phyloP scores from a whole-genome alignment of 208 protist species.

The Trypanosoma melophagium region DNA sequence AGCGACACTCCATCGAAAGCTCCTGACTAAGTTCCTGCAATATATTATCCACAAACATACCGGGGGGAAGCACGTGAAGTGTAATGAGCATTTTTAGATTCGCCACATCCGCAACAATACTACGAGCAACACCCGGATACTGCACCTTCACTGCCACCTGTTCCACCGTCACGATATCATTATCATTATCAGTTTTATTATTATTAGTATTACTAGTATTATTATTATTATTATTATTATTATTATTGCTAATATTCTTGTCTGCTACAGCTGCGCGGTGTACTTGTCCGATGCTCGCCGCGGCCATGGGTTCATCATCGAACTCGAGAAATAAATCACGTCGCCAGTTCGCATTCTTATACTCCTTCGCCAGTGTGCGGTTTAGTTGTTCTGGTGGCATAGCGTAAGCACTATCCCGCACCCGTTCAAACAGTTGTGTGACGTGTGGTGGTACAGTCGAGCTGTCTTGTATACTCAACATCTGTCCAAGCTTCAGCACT shows the following conservation, averaged over 20 bases:
- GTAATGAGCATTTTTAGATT: slow-evolving; percentile 86
- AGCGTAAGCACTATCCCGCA: slow-evolving; percentile 83
- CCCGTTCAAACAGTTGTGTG: slow-evolving; percentile 69
- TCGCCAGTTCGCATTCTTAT: slow-evolving; percentile 47
- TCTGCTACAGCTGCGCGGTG: slow-evolving; percentile 65
- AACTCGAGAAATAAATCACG: slow-evolving; percentile 72
- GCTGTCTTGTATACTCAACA: slow-evolving; percentile 92
- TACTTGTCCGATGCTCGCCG: slow-evolving; percentile 96
- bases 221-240: no score
- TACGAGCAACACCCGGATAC: slow-evolving; percentile 77
- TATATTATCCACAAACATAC: slow-evolving; percentile 86
- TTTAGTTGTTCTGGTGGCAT: slow-evolving; percentile 81
- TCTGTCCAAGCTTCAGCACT: slow-evolving; percentile 96
- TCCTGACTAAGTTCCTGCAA: slow-evolving; percentile 74
- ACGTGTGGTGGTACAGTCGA: slow-evolving; percentile 73
- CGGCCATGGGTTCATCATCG: slow-evolving; percentile 90
- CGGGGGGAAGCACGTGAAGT: slow-evolving; percentile 64
- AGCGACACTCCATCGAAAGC: slow-evolving; percentile 67
- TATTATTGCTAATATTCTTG: slow-evolving; percentile 8
- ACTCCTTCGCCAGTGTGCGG: slow-evolving; percentile 40
- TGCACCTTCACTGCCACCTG: slow-evolving; percentile 93
- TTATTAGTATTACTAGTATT: no score
- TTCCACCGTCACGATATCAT: slow-evolving; percentile 29
- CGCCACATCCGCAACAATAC: slow-evolving; percentile 88
- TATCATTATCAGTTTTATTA: no score